phyloP scores from a whole-genome alignment of 2,329 filamentous ascomycete species.

The Ophiostoma quercus region DNA sequence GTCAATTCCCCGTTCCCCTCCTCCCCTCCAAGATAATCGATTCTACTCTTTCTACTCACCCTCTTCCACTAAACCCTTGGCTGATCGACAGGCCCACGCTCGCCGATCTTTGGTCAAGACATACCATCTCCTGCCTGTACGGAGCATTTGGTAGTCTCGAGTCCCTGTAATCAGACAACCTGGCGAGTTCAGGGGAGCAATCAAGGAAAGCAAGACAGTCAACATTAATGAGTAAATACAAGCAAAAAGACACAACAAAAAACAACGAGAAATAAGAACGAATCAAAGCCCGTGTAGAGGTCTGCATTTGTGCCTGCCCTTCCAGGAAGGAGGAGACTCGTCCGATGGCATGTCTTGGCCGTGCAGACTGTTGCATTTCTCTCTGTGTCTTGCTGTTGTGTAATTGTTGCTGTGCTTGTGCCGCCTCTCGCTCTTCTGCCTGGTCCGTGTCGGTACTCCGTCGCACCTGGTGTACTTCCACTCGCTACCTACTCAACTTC shows the following conservation, averaged over 20 bases:
- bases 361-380: background rate
- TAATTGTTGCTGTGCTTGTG: background rate
- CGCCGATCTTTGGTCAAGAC: background rate
- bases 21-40: no score
- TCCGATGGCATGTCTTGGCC: conserved; percentile 7
- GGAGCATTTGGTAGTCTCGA: background rate
- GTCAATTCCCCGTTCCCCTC: no score
- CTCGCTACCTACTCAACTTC: conserved; percentile 8
- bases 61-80: background rate
- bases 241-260: background rate
- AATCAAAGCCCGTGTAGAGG: background rate
- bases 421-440: background rate
- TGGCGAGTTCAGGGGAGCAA: background rate
- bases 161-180: background rate
- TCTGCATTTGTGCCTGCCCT: background rate
- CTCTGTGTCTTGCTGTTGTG: background rate
- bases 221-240: background rate
- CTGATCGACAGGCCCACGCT: background rate
- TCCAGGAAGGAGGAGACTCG: background rate
- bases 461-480: background rate
- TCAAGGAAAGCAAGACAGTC: background rate
- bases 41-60: no score
- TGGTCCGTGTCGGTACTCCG: background rate
- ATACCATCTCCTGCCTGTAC: background rate
- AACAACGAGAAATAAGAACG: background rate